Base-by-base conservation (phyloP, 2,329 filamentous ascomycete genomes). In the Claviceps africana region DNA sequence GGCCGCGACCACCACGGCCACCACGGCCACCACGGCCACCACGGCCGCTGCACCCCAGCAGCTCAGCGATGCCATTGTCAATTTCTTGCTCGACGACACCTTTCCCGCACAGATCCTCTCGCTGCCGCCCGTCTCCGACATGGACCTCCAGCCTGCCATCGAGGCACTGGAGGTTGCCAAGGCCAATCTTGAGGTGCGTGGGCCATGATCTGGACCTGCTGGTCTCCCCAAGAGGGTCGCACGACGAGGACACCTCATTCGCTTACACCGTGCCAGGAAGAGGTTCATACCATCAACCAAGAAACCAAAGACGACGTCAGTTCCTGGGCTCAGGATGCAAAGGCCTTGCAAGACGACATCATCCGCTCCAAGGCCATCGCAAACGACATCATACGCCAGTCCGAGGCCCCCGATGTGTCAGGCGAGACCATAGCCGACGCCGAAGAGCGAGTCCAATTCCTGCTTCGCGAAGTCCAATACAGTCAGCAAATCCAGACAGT, bases 301-400 rank as follows among this genome's bases (percentile, higher is more conserved):
- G 82, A 88, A 58, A 85, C 82, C 19, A 85, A 83, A 53, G 79
- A 83, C 40, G 85, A 94, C 61, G 85, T 95, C 49, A 85, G 88
- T 62, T 79, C 83, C 50, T 97, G 91, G 91, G 86, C 94, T 53
- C 71, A 76, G 50, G 88, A 93, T 65, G 88, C 90, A 47, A 88
- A 88, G 67, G 81, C 83, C 50, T 78, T 96, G 8, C 88, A 95
- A 65, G 79, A 83, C 56, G 91, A 96, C 63, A 91, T 96, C 57
- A 81, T 87, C 60, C 79, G 81, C 47, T 91, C 88, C 25, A 84
- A 88, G 61, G 77, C 79, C 17, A 82, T 89, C 37, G 89, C 91
- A 22, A 83, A 83, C 61, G 82, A 89, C 53, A 94, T 97, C 54
- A 78, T 91, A 5, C 78, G 82, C 45, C 80, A 88, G 60, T 83